Base-by-base conservation (phyloP, 306 rosid genomes). In the Trichosanthes truncata region DNA sequence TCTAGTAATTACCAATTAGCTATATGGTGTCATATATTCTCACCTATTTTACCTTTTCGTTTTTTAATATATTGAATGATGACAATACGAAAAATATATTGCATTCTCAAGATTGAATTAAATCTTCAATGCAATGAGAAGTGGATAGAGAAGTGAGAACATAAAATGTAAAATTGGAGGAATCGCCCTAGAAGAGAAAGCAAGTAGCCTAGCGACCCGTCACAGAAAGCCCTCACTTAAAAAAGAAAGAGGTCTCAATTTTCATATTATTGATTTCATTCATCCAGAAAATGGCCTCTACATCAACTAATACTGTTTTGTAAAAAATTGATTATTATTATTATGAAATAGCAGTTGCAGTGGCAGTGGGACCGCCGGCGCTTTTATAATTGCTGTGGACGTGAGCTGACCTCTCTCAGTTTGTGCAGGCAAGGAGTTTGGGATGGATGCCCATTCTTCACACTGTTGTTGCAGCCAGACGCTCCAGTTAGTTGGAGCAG, bases 111-210 rank as follows among this genome's bases (percentile, higher is more conserved):
- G 9, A 20, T 52, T 18, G 6, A 5, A 52, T 52, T 18, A 15
- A 17, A 18, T 52, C 57, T 52, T 18, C 6, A 7, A 18, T 52
- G 57, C 23, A 52, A 52, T 6, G 23, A 18, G 23, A 52, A 52
- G 20, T 1, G 33, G 33, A 23, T 57, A 3, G 29, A 29, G 33
- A 29, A 62, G 29, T 6, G 36, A 12, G 38, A 26, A 62, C 69
- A 29, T 87, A 89, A 59, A 82, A 85, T 65, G 6, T 15, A 33
- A 33, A 63, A 9, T 29, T 29, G 33, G 33, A 29, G 33, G 33
- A 29, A 29, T 29, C 33, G 2, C 33, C 2, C 33, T 29, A 29
- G 33, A 29, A 29, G 33, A n/a, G n/a, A n/a, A n/a, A n/a, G n/a
- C n/a, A n/a, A n/a, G n/a, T n/a, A n/a, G n/a, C n/a, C n/a, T n/a